Percentiles rank a stretch among this genome's conserved stretches.
phyloP scores from a whole-genome alignment of 1,284 basidiomycete species.

The Clitocybe nebularis region DNA sequence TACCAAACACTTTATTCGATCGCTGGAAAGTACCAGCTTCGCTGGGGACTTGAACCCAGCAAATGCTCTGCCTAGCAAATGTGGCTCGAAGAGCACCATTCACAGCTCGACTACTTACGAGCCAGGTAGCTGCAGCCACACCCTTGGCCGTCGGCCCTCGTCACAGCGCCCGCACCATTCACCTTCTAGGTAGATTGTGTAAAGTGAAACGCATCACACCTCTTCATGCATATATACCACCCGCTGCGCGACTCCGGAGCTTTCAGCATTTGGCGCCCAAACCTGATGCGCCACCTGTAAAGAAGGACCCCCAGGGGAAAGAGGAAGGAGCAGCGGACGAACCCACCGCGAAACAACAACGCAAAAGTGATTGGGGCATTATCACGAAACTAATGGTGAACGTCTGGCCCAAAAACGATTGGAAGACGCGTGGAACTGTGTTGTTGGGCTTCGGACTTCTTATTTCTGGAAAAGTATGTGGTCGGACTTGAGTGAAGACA shows the following conservation, averaged over 20 bases:
- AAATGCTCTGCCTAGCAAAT: neutral
- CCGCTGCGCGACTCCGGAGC: constrained; percentile 1
- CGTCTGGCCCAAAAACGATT: constrained; percentile 75
- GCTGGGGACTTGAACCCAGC: neutral
- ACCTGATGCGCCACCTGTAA: constrained; percentile 13
- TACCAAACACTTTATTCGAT: neutral
- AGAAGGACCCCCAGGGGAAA: constrained; percentile 6
- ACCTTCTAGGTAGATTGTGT: neutral
- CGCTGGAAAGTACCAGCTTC: neutral
- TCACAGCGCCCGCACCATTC: neutral
- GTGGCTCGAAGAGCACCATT: neutral
- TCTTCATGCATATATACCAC: neutral
- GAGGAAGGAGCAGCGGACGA: neutral
- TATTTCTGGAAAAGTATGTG: constrained; percentile 79
- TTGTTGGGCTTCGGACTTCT: constrained; percentile 81
- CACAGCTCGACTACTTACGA: neutral
- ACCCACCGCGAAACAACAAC: constrained; percentile 41
- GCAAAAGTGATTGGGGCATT: constrained; percentile 66
- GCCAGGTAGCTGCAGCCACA: neutral
- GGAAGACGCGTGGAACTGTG: constrained; percentile 76
- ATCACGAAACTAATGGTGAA: constrained; percentile 60
- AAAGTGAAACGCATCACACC: neutral
- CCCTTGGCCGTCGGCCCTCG: neutral
- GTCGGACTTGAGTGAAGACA: constrained; percentile 2
- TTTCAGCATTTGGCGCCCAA: constrained; percentile 22